These are phyloP conservation scores for Chaetomium strumarium DNA, from an alignment of 2,329 filamentous ascomycete genomes.

Conservation along the genomic window DNA sequence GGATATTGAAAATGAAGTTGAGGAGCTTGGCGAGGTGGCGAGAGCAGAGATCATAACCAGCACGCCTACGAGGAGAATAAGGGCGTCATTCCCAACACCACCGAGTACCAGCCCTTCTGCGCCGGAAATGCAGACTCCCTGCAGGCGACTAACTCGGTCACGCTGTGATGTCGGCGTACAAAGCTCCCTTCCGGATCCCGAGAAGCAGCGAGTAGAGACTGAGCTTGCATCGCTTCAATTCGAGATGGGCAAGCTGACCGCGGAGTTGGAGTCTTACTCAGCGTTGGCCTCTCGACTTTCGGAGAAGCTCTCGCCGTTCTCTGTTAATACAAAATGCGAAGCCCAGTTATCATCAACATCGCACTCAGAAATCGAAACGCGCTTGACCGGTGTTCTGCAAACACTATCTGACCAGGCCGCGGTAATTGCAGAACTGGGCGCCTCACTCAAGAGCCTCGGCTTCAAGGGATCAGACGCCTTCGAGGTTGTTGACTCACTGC, in stretches of 20 bases:
- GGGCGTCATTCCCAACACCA: conserved; percentile 49
- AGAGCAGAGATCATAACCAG: conserved; percentile 47
- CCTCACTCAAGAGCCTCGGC: conserved; percentile 43
- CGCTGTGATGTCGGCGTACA: conserved; percentile 37
- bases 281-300: conserved; percentile 35
- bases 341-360: conserved; percentile 19
- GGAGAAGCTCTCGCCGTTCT: conserved; percentile 32
- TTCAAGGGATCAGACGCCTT: conserved; percentile 43
- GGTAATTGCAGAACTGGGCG: conserved; percentile 40
- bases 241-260: conserved; percentile 43
- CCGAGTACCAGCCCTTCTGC: conserved; percentile 47
- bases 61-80: conserved; percentile 39
- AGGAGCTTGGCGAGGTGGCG: conserved; percentile 43
- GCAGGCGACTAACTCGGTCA: conserved; percentile 27
- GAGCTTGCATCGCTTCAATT: conserved; percentile 44
- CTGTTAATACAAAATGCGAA: conserved; percentile 22
- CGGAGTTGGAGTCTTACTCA: conserved; percentile 43
- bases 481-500: conserved; percentile 45
- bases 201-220: conserved; percentile 38
- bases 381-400: conserved; percentile 39
- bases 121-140: conserved; percentile 34
- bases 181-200: conserved; percentile 36
- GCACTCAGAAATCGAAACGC: conserved; percentile 35
- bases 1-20: conserved; percentile 33
- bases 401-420: conserved; percentile 44